Evolutionary conservation across 306 rosid species (phyloP), one percentile per base, ranked within the genome.

Genomic region (Sphenostylis stenocarpa): DNA sequence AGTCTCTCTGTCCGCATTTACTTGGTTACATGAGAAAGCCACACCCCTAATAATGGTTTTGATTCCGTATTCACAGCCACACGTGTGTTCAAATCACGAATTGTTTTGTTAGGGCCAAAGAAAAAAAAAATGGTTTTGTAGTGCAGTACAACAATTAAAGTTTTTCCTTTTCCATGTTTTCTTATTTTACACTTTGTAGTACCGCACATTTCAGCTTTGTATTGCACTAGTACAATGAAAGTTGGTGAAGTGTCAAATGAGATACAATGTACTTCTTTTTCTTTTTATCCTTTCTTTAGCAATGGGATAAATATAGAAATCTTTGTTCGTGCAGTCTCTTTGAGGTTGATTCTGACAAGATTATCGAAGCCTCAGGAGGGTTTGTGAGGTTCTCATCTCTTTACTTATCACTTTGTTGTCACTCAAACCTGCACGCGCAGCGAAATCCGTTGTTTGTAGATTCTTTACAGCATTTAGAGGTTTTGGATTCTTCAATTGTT

Each of bases 81-180:
- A 44, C 65, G 64, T 58, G 51, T 52, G 28, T 79, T 28, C 14
- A 55, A 73, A 29, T 74, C 29, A 3, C 36, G 16, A 53, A 52
- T 51, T 45, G 17, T 17, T 34, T 23, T 38, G 2, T 21, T 0
- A 11, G 1, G 6, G 24, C 19, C 17, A 2, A 41, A 43, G 4
- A 12, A 4, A 77, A 67, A 53, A 72, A 38, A 55, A 34, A 31
- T 19, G 8, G 29, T 34, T 12, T 17, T 14, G 0, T 23, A 14
- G 65, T 82, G 80, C 39, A 72, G 78, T 70, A 80, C 91, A 80
- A 71, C 4, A 53, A 13, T 24, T 26, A 26, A 24, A 23, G 28
- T 23, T 2, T 19, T 36, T 1, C 10, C 11, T 2, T 8, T 36
- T 4, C 34, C 3, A 7, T 36, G 7, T 36, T 36, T 36, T 2